Evolutionary conservation across 2,329 filamentous ascomycete species (phyloP).

Genomic region (Chaetomium globosum): DNA sequence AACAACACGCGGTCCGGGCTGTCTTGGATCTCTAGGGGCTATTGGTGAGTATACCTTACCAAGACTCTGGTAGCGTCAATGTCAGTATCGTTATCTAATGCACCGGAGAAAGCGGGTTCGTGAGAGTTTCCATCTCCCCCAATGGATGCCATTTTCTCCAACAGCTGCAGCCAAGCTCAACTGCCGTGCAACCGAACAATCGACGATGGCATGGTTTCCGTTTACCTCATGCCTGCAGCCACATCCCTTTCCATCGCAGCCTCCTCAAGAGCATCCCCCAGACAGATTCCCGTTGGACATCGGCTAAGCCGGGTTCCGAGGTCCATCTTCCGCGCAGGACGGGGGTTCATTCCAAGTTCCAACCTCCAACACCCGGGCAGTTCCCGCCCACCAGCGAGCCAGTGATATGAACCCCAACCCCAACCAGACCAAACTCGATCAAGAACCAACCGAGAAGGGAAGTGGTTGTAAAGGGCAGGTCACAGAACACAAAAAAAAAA

Average conservation of each 20-base stretch:
- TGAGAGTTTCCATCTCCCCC: not conserved
- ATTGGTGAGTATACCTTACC: not conserved
- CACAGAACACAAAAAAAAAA: too few species aligned
- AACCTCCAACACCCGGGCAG: not conserved
- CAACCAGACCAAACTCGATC: not conserved
- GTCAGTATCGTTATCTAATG: not conserved
- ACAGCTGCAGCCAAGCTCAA: not conserved
- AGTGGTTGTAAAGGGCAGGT: not conserved
- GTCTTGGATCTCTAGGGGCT: not conserved
- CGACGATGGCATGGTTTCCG: not conserved
- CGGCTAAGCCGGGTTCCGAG: constrained; percentile 3
- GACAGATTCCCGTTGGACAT: not conserved
- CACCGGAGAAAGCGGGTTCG: not conserved
- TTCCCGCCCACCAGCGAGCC: not conserved
- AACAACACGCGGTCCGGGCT: not conserved
- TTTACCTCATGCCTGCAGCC: not conserved
- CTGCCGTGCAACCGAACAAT: constrained; percentile 10
- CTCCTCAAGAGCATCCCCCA: not conserved
- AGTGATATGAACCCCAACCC: not conserved
- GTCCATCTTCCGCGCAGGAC: not conserved
- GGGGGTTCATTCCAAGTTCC: not conserved
- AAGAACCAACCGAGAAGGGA: not conserved
- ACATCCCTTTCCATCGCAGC: not conserved
- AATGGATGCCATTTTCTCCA: not conserved
- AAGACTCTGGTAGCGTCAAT: not conserved